Percentiles rank a stretch among this genome's conserved stretches.
These are phyloP conservation scores for Stellera chamaejasme DNA, from an alignment of 345 rosid genomes.

Conservation along the genomic window DNA sequence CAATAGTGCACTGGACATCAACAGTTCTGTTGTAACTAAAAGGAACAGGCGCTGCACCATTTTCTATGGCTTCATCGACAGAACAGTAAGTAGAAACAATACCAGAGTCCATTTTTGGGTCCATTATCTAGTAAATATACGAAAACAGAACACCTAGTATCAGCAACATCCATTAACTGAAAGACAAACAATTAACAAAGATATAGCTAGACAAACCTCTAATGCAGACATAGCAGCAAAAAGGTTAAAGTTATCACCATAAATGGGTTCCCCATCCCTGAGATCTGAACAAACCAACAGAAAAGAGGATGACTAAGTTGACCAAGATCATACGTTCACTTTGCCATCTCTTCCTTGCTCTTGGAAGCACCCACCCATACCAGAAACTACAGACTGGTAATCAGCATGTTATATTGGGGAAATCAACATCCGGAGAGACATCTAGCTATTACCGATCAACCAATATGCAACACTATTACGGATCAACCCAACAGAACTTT, in stretches of 20 bases:
- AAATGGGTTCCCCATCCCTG: slow-evolving; percentile 16
- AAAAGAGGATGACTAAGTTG: not conserved
- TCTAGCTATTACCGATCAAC: too few relatives aligned
- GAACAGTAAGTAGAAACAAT: slow-evolving; percentile 71
- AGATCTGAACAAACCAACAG: slow-evolving; percentile 11
- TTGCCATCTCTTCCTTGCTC: too few relatives aligned
- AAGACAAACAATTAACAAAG: slow-evolving; percentile 2
- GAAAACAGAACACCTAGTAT: not conserved
- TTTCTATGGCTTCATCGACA: slow-evolving; percentile 88
- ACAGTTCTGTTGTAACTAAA: slow-evolving; percentile 52
- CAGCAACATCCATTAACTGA: not conserved
- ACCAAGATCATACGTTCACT: too few relatives aligned
- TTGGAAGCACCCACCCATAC: too few relatives aligned
- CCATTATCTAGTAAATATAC: slow-evolving; percentile 68
- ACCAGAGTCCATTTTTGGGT: slow-evolving; percentile 99
- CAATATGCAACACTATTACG: too few relatives aligned
- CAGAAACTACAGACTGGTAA: too few relatives aligned
- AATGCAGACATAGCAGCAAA: not conserved
- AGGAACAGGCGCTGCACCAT: slow-evolving; percentile 83
- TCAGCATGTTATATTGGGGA: too few relatives aligned
- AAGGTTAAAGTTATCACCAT: slow-evolving; percentile 3
- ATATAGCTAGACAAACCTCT: not conserved
- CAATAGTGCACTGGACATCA: slow-evolving; percentile 69
- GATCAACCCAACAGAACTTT: too few relatives aligned
- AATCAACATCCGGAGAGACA: too few relatives aligned